Conservation (phyloP, 2,329 filamentous ascomycete species). For the Paecilomyces sp. region DNA sequence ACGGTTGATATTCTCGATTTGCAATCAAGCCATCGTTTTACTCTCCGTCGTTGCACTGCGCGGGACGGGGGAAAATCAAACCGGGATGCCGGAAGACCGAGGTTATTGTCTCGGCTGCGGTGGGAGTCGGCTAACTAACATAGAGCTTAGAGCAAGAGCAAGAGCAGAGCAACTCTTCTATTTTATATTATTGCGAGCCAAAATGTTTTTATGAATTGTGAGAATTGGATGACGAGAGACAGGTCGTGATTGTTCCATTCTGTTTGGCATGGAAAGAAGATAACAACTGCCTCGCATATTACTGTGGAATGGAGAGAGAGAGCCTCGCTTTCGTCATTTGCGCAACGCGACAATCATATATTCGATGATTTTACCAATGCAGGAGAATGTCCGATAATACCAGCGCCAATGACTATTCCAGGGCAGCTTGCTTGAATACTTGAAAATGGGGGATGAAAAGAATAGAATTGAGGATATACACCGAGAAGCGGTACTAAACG, state of each 20-base stretch:
- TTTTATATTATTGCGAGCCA: no score
- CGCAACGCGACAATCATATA: background rate
- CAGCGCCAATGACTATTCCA: background rate
- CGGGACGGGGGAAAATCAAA: background rate
- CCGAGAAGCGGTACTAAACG: background rate
- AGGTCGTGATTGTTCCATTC: no score
- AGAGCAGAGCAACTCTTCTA: no score
- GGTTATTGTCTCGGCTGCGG: background rate
- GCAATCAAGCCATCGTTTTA: background rate
- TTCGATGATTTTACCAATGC: background rate
- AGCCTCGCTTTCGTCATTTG: no score
- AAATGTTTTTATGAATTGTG: no score
- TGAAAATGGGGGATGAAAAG: background rate
- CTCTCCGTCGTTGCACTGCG: background rate
- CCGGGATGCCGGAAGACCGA: background rate
- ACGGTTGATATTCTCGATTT: background rate
- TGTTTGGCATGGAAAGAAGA: no score
- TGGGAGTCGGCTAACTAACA: background rate
- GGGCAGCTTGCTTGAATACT: background rate
- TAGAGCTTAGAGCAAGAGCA: no score
- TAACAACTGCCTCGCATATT: no score
- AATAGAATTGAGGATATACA: background rate
- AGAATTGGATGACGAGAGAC: no score
- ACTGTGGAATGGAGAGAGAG: no score
- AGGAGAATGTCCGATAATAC: background rate